Conservation (phyloP, 805 yeast genomes). For the Ogataea glucozyma region DNA sequence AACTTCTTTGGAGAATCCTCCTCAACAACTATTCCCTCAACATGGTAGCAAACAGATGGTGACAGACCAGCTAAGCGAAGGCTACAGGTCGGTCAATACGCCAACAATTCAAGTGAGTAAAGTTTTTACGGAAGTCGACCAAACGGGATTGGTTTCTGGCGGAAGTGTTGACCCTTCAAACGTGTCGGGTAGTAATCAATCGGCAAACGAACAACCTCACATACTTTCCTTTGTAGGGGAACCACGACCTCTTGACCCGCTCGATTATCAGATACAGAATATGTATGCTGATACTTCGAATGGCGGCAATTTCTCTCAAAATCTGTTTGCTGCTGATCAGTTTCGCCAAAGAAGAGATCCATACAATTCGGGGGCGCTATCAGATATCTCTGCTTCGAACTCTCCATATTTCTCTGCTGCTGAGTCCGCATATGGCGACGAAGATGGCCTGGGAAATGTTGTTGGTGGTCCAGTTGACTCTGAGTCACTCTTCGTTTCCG, state of each 20-base stretch:
- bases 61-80: not conserved
- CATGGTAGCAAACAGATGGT: not conserved
- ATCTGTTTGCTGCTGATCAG: constrained; percentile 20
- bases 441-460: constrained; percentile 15
- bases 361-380: constrained; percentile 11
- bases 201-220: not conserved
- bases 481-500: constrained; percentile 18
- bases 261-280: constrained; percentile 6
- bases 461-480: constrained; percentile 16
- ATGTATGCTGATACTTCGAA: constrained; percentile 13
- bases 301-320: constrained; percentile 13
- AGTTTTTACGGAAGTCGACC: constrained; percentile 14
- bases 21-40: constrained; percentile 5
- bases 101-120: constrained; percentile 22
- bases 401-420: constrained; percentile 32
- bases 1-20: not conserved
- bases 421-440: constrained; percentile 28
- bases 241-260: not conserved
- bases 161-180: constrained; percentile 1
- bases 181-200: not conserved
- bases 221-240: not conserved
- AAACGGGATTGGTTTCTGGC: not conserved
- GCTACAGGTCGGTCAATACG: not conserved
- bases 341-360: constrained; percentile 19
- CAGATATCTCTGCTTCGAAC: constrained; percentile 28